These are phyloP conservation scores for Cytospora leucostoma DNA, from an alignment of 2,329 filamentous ascomycete species.

Conservation along the genomic window DNA sequence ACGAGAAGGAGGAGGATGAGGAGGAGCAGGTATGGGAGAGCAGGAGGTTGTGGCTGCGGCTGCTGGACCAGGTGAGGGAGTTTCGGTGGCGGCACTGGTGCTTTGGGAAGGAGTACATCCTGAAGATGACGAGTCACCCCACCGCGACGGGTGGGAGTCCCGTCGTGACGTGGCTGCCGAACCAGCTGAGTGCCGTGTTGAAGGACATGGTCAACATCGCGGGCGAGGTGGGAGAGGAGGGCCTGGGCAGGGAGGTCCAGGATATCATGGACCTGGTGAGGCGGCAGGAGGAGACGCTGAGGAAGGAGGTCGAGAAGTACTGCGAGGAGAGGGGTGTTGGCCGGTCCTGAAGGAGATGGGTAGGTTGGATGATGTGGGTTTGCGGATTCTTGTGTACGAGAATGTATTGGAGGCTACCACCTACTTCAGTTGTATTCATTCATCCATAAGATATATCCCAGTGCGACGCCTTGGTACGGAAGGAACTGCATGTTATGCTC, in stretches of 20 bases:
- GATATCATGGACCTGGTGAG: constrained; percentile 69
- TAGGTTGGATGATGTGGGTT: not conserved
- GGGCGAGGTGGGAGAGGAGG: constrained; percentile 46
- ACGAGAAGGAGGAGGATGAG: constrained; percentile 31
- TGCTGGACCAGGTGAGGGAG: constrained; percentile 74
- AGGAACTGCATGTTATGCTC: no score
- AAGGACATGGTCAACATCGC: constrained; percentile 65
- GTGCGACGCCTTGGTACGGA: no score
- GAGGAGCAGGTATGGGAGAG: constrained; percentile 54
- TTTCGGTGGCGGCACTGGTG: constrained; percentile 87
- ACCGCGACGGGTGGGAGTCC: constrained; percentile 80
- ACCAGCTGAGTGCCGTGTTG: constrained; percentile 76
- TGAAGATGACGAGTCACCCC: constrained; percentile 74
- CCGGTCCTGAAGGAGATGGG: constrained; percentile 3
- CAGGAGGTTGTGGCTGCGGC: constrained; percentile 61
- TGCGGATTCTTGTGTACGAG: not conserved
- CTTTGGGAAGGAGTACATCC: constrained; percentile 81
- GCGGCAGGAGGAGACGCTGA: constrained; percentile 64
- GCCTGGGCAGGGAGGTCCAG: constrained; percentile 49
- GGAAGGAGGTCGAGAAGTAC: constrained; percentile 76
- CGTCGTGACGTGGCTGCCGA: constrained; percentile 83
- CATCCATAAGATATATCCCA: not conserved
- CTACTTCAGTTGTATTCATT: not conserved
- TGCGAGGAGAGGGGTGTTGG: constrained; percentile 61
- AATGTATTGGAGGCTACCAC: not conserved